Evolutionary conservation across 2,329 filamentous ascomycete species (phyloP).

Genomic region (Colletotrichum theobromicola): DNA sequence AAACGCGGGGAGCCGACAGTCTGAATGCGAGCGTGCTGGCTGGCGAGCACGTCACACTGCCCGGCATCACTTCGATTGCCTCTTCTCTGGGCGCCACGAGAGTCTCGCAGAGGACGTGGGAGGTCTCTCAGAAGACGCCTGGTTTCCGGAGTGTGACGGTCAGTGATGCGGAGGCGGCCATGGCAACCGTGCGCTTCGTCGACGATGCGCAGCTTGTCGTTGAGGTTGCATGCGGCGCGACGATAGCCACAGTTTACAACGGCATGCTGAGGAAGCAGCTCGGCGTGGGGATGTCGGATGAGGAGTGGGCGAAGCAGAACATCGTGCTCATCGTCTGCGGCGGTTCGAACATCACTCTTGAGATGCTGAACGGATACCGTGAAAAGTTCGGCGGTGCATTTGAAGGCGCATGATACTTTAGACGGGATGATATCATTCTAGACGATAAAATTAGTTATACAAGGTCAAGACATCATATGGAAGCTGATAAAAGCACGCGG

Average conservation of each 20-base stretch:
- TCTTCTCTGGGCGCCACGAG: conserved; percentile 75
- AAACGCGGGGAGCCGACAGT: conserved; percentile 77
- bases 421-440: neutral
- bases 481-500: neutral
- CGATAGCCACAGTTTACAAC: conserved; percentile 72
- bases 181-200: conserved; percentile 76
- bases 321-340: conserved; percentile 89
- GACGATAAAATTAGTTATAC: neutral
- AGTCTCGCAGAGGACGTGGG: conserved; percentile 73
- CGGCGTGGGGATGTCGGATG: conserved; percentile 54
- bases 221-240: conserved; percentile 85
- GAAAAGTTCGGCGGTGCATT: conserved; percentile 41
- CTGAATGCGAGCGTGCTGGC: conserved; percentile 66
- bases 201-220: conserved; percentile 84
- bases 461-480: neutral
- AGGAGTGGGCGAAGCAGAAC: conserved; percentile 69
- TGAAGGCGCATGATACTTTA: neutral
- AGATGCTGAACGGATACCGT: conserved; percentile 64
- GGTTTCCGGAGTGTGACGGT: conserved; percentile 65
- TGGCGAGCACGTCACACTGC: conserved; percentile 64
- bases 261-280: conserved; percentile 66
- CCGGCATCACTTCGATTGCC: conserved; percentile 76
- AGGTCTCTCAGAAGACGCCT: conserved; percentile 52
- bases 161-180: conserved; percentile 78
- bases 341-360: conserved; percentile 69